Conservation (phyloP, 768 basidiomycete genomes). For the Tylopilus sp. region DNA sequence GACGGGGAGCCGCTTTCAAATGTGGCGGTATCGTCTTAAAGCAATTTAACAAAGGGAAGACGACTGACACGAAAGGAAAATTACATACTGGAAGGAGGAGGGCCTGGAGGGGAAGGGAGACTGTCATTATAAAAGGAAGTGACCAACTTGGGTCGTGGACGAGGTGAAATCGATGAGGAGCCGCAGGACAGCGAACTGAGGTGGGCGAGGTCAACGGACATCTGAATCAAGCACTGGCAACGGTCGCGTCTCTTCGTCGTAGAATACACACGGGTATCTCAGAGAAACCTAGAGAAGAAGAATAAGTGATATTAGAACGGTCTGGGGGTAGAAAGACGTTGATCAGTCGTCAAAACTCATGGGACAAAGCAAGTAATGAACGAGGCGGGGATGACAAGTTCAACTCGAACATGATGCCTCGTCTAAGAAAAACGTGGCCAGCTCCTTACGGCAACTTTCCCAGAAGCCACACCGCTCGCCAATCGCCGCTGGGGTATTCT, state of each 20-base stretch:
- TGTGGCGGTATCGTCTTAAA: constrained; percentile 15
- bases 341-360: constrained; percentile 30
- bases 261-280: constrained; percentile 18
- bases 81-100: constrained; percentile 19
- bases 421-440: constrained; percentile 26
- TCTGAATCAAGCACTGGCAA: constrained; percentile 6
- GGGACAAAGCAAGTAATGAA: constrained; percentile 28
- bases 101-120: neutral
- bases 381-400: constrained; percentile 17
- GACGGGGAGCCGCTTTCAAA: constrained; percentile 25
- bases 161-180: constrained; percentile 16
- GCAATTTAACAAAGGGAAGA: constrained; percentile 33
- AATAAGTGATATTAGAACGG: constrained; percentile 4
- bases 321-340: constrained; percentile 17
- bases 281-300: constrained; percentile 4
- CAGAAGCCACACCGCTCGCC: constrained; percentile 4
- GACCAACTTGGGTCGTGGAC: constrained; percentile 8
- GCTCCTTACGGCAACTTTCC: constrained; percentile 26
- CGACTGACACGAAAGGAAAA: constrained; percentile 21
- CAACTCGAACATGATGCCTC: constrained; percentile 24
- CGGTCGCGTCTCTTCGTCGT: neutral
- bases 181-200: constrained; percentile 14
- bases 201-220: constrained; percentile 24
- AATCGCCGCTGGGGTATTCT: too few species aligned
- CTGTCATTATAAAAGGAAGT: constrained; percentile 22